A percentile compares a stretch with the other conserved stretches of the same genome.
Evolutionary conservation across 192 early-diverging fungal genomes (phyloP).

Genomic region (Entomortierella chlamydospora): DNA sequence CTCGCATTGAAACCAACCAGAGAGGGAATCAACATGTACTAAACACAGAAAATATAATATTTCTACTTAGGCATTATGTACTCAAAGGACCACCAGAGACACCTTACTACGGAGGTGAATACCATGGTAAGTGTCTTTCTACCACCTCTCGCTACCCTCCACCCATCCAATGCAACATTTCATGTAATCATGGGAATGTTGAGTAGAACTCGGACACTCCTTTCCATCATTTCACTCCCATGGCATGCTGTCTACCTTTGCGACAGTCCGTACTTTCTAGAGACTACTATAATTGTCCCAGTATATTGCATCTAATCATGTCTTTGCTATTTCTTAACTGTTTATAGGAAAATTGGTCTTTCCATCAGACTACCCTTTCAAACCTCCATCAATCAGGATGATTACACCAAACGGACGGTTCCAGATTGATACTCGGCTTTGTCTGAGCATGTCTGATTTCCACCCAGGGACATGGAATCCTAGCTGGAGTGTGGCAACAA

Average conservation of each 20-base stretch:
- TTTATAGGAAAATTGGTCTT: constrained; percentile 78
- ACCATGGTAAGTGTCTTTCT: constrained; percentile 85
- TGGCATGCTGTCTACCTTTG: too few relatives aligned
- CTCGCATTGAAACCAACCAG: background rate
- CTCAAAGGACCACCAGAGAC: constrained; percentile 96
- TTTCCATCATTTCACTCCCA: too few relatives aligned
- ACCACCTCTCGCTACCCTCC: background rate
- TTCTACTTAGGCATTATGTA: constrained; percentile 87
- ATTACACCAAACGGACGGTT: constrained; percentile 90
- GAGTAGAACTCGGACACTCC: background rate
- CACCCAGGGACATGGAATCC: constrained; percentile 96
- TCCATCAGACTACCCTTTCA: constrained; percentile 96
- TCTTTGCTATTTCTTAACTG: background rate
- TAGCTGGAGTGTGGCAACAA: constrained; percentile 96
- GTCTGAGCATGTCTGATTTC: constrained; percentile 97
- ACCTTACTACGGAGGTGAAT: constrained; percentile 93
- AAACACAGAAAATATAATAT: background rate
- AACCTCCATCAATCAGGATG: constrained; percentile 88
- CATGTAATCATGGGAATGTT: too few relatives aligned
- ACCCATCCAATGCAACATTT: background rate
- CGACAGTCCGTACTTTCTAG: background rate
- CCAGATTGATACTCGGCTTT: constrained; percentile 90
- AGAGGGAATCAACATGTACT: background rate
- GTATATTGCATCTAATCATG: background rate
- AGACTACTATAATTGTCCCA: too few relatives aligned